A percentile compares a stretch with the other conserved stretches of the same genome.
These are phyloP conservation scores for Marasmius tenuissimus DNA, from an alignment of 1,284 basidiomycete species.

Conservation along the genomic window DNA sequence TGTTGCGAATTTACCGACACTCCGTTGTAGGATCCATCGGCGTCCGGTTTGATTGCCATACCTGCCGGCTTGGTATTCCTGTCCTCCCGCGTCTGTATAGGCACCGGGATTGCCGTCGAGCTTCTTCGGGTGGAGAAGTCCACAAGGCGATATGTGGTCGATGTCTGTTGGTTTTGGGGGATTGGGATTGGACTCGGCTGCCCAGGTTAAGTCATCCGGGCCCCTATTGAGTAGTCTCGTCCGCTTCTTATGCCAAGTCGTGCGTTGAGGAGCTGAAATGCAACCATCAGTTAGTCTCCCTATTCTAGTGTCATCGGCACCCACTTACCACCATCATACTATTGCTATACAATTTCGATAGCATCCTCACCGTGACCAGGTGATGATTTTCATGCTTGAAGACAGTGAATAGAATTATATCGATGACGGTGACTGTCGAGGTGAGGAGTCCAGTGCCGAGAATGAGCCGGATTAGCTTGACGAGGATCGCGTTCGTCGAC, in stretches of 20 bases:
- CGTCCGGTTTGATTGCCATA: too few relatives aligned
- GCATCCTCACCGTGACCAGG: constrained; percentile 8
- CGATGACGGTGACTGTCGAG: constrained; percentile 9
- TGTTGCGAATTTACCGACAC: too few relatives aligned
- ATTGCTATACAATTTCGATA: constrained; percentile 17
- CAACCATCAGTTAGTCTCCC: neutral
- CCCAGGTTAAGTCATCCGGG: too few relatives aligned
- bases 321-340: constrained; percentile 12
- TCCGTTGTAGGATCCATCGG: too few relatives aligned
- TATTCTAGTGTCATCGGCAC: neutral
- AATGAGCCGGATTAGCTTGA: constrained; percentile 8
- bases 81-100: too few relatives aligned
- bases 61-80: too few relatives aligned
- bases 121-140: too few relatives aligned
- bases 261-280: neutral
- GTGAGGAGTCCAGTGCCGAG: constrained; percentile 13
- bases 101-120: too few relatives aligned
- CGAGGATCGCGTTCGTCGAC: neutral
- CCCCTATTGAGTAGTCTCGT: neutral
- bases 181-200: too few relatives aligned
- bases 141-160: too few relatives aligned
- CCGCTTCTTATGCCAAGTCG: neutral
- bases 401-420: constrained; percentile 8
- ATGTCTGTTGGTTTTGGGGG: too few relatives aligned
- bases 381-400: constrained; percentile 15